These are phyloP conservation scores for Acer campestre DNA, from an alignment of 345 rosid species.

Conservation along the genomic window DNA sequence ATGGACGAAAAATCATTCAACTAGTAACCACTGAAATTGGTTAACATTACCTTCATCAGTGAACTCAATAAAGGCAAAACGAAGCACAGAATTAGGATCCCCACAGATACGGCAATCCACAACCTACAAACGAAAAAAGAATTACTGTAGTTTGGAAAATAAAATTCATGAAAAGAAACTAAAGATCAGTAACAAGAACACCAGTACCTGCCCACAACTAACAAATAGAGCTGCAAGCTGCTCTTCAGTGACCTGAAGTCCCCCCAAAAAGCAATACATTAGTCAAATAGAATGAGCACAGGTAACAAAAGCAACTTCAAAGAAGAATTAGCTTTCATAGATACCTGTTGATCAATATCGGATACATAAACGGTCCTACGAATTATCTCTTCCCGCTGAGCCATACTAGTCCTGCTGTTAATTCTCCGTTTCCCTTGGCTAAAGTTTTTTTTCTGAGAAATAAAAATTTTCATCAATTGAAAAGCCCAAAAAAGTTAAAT, in stretches of 20 bases:
- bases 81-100: slow-evolving; percentile 91
- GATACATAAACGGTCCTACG: slow-evolving; percentile 90
- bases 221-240: slow-evolving; percentile 93
- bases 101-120: slow-evolving; percentile 97
- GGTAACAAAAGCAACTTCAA: not conserved
- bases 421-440: slow-evolving; percentile 73
- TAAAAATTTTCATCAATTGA: not conserved
- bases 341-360: slow-evolving; percentile 92
- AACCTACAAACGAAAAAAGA: slow-evolving; percentile 48
- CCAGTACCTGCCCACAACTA: slow-evolving; percentile 75
- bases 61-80: slow-evolving; percentile 94
- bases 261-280: slow-evolving; percentile 8
- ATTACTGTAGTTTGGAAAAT: not conserved
- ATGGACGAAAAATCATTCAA: not conserved
- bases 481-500: not conserved
- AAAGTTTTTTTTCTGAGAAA: slow-evolving; percentile 61
- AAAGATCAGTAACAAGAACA: slow-evolving; percentile 20
- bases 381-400: slow-evolving; percentile 86
- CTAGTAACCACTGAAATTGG: not conserved
- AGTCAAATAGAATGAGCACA: not conserved
- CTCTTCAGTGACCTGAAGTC: slow-evolving; percentile 84
- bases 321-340: slow-evolving; percentile 5
- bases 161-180: not conserved
- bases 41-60: slow-evolving; percentile 74
- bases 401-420: slow-evolving; percentile 81